phyloP scores from a whole-genome alignment of 768 basidiomycete genomes.

The Tulasnella sp. region DNA sequence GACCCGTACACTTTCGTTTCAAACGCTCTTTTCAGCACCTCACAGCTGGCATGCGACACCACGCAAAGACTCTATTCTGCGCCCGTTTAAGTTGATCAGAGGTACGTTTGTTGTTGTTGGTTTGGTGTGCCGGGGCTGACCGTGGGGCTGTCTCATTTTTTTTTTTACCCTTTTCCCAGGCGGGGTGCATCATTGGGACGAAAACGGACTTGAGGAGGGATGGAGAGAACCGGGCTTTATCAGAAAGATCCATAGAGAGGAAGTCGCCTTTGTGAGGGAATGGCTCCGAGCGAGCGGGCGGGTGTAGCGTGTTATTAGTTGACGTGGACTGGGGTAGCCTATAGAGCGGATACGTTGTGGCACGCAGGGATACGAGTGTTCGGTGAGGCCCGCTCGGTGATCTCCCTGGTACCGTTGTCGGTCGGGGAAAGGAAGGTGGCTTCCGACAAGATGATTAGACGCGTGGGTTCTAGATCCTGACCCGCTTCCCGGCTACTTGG shows the following conservation, averaged over 20 bases:
- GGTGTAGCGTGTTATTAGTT: slow-evolving; percentile 3
- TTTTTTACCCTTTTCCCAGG: slow-evolving; percentile 40
- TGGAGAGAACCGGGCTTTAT: slow-evolving; percentile 72
- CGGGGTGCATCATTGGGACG: slow-evolving; percentile 65
- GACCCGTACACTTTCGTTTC: slow-evolving; percentile 2
- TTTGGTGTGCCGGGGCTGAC: background rate
- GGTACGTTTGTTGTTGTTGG: slow-evolving; percentile 45
- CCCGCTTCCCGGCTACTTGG: background rate
- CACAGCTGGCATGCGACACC: slow-evolving; percentile 68
- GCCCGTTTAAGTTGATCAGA: slow-evolving; percentile 84
- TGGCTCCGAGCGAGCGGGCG: slow-evolving; percentile 58
- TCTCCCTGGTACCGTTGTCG: background rate
- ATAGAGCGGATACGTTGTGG: slow-evolving; percentile 9
- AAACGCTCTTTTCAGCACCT: slow-evolving; percentile 41
- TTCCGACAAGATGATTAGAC: slow-evolving; percentile 5
- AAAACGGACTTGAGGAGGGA: slow-evolving; percentile 66
- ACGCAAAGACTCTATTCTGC: slow-evolving; percentile 63
- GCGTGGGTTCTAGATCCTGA: slow-evolving; percentile 11
- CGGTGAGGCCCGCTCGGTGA: slow-evolving; percentile 9
- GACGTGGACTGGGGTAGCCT: slow-evolving; percentile 4
- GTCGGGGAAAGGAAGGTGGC: background rate
- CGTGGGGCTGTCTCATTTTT: background rate
- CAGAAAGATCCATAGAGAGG: slow-evolving; percentile 71
- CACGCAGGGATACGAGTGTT: slow-evolving; percentile 7
- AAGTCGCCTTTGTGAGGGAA: slow-evolving; percentile 67